Base-by-base conservation (phyloP, 164 flowering plant genomes). In the Malania oleifera region DNA sequence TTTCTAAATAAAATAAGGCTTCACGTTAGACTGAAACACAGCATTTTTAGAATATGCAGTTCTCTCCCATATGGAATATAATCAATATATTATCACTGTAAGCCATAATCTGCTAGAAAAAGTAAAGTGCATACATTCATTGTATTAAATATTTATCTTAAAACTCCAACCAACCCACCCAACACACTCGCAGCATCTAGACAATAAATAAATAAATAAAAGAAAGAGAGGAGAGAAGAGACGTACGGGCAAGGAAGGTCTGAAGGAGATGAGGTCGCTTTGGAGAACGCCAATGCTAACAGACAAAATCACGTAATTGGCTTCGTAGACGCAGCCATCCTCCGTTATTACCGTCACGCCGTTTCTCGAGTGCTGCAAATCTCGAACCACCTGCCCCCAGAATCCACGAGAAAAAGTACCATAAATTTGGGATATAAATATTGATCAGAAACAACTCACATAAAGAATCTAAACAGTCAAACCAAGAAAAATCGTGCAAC, bases 251-350 rank as follows among this genome's bases (percentile, higher is more conserved):
- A 91, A 80, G 17, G 81, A 77, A 13, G 98, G 98, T 35, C 55
- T 67, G 70, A 86, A 85, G 62, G 83, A 67, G 68, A 91, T 86
- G 66, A 89, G 90, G 56, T 85, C 72, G 77, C 92, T 85, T 73
- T 85, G 86, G 66, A 91, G 96, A 63, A 91, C 96, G 6, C 98
- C 98, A 62, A 91, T 81, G 74, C 96, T 89, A 62, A 73, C 96
- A 4, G 96, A 86, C 81, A 82, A 68, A 74, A 89, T 82, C 28
- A 83, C 73, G 69, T 89, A 86, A 66, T 72, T 72, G 57, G 95
- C 96, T 63, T 82, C 79, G 72, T 80, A 91, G 49, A 73, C 48
- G 67, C 64, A 81, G 45, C 87, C 87, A 62, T 91, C 98, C 72
- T 91, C 98, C 29, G 95, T 83, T 73, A 54, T 85, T 53, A 89